These are phyloP conservation scores for Vitis hybrid DNA, from an alignment of 177 flowering plant species.

Conservation along the genomic window DNA sequence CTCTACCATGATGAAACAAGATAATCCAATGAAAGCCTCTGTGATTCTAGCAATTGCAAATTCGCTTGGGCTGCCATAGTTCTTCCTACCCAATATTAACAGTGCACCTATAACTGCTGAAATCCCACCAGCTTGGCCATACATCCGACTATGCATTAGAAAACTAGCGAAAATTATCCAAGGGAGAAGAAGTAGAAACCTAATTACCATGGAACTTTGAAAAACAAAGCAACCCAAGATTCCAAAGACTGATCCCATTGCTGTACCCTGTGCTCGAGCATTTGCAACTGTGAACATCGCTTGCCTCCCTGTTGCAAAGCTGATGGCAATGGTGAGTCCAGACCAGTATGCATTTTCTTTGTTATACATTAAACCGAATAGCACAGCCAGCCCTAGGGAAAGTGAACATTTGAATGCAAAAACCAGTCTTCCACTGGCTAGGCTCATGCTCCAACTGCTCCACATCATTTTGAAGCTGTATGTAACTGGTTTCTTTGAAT, in stretches of 20 bases:
- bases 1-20: conserved; percentile 62
- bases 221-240: conserved; percentile 61
- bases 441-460: conserved; percentile 11
- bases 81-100: conserved; percentile 65
- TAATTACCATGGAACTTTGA: conserved; percentile 27
- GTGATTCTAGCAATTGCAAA: conserved; percentile 73
- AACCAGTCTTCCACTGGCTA: conserved; percentile 31
- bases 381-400: conserved; percentile 68
- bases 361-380: conserved; percentile 62
- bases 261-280: conserved; percentile 78
- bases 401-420: conserved; percentile 76
- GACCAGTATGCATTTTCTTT: conserved; percentile 74
- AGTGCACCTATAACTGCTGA: conserved; percentile 77
- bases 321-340: conserved; percentile 70
- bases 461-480: conserved; percentile 1
- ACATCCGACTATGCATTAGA: conserved; percentile 63
- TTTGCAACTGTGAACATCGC: conserved; percentile 67
- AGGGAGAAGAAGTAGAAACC: conserved; percentile 65
- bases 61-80: conserved; percentile 56
- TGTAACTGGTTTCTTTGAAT: neutral
- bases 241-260: conserved; percentile 73
- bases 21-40: conserved; percentile 69
- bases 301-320: conserved; percentile 59
- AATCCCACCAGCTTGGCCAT: conserved; percentile 70
- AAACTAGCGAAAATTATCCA: conserved; percentile 76